A percentile compares a stretch with the other conserved stretches of the same genome.
Conservation (phyloP, 345 rosid species). For the Erucastrum elatum region DNA sequence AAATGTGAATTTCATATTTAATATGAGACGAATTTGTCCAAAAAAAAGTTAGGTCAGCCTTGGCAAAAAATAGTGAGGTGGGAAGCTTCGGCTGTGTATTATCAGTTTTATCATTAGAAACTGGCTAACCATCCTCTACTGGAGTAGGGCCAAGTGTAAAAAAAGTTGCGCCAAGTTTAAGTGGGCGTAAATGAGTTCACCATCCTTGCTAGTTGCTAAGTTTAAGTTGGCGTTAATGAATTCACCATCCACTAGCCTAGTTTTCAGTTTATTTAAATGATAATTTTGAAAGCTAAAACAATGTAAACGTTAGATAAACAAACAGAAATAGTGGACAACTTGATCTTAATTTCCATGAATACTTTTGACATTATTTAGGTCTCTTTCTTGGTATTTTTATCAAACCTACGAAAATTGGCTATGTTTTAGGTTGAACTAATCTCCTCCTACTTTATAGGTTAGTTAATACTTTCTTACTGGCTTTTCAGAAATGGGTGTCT, state of each 20-base stretch:
- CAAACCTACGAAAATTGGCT: background rate
- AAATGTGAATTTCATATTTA: no score
- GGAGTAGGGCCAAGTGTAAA: background rate
- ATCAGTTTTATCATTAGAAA: background rate
- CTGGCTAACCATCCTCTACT: background rate
- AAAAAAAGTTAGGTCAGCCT: no score
- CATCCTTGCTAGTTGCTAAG: background rate
- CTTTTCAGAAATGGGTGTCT: background rate
- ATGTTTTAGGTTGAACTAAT: slow-evolving; percentile 8
- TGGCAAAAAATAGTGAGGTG: background rate
- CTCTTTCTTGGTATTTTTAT: background rate
- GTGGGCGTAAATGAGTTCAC: background rate
- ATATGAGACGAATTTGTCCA: no score
- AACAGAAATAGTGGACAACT: background rate
- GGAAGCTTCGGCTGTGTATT: background rate
- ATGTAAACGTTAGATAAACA: background rate
- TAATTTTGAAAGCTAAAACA: background rate
- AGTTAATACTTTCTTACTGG: background rate
- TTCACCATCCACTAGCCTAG: background rate
- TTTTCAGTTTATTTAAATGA: background rate
- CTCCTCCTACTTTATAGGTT: background rate
- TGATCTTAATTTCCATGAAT: background rate
- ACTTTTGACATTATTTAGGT: background rate
- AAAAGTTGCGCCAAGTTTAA: no score
- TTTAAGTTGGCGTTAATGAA: background rate